A percentile compares a stretch with the other conserved stretches of the same genome.
Conservation (phyloP, 2,329 filamentous ascomycete genomes). For the Pyrenophora tritici-repentis region DNA sequence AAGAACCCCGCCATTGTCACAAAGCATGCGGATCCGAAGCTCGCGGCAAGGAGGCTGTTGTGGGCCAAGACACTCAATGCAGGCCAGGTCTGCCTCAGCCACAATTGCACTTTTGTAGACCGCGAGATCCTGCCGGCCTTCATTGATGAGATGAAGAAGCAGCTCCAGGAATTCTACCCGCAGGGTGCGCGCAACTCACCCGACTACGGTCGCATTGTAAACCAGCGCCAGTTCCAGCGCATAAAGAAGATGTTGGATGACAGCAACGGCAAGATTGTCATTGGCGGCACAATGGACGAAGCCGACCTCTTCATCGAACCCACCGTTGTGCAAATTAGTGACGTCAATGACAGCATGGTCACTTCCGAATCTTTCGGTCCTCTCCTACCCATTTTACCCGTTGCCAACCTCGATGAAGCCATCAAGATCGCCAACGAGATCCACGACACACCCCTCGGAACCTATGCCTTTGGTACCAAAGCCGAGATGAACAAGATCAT, state of each 20-base stretch:
- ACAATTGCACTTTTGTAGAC: slow-evolving; percentile 91
- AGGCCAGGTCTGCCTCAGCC: slow-evolving; percentile 89
- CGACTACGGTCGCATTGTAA: slow-evolving; percentile 82
- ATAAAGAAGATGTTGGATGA: slow-evolving; percentile 91
- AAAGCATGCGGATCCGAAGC: slow-evolving; percentile 74
- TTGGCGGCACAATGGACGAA: slow-evolving; percentile 84
- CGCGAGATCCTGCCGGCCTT: slow-evolving; percentile 72
- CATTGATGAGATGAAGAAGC: slow-evolving; percentile 72
- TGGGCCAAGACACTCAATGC: slow-evolving; percentile 89
- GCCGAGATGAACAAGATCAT: slow-evolving; percentile 72
- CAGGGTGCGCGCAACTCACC: slow-evolving; percentile 76
- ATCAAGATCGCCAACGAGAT: slow-evolving; percentile 80
- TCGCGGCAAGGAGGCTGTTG: slow-evolving; percentile 81
- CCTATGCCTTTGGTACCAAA: slow-evolving; percentile 85
- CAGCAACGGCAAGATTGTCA: slow-evolving; percentile 79
- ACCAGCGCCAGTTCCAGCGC: slow-evolving; percentile 75
- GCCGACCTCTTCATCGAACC: slow-evolving; percentile 83
- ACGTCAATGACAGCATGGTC: slow-evolving; percentile 76
- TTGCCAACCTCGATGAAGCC: slow-evolving; percentile 81
- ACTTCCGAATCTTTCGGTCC: slow-evolving; percentile 89
- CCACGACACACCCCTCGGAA: slow-evolving; percentile 79
- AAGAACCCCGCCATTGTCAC: slow-evolving; percentile 91
- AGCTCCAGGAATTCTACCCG: slow-evolving; percentile 80
- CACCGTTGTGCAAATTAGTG: slow-evolving; percentile 84
- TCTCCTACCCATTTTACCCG: slow-evolving; percentile 81